Evolutionary conservation across 768 basidiomycete species (phyloP), one percentile per base, ranked within the genome.

Genomic region (Zangia roseola): DNA sequence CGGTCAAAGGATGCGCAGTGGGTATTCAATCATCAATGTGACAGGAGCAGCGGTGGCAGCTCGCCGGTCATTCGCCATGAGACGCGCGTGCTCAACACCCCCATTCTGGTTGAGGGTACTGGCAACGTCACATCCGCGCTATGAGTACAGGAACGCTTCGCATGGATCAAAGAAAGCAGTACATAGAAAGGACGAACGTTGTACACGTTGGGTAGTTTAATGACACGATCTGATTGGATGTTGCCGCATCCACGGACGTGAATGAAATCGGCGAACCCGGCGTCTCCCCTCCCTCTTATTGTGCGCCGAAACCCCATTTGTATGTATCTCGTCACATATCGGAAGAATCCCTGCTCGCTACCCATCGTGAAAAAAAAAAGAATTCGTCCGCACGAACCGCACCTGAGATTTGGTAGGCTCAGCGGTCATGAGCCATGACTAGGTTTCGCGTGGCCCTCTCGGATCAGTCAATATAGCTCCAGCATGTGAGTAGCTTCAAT

Each of bases 231-330:
- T 53, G 45, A 59, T 59, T 50, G 54, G 52, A 49, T 31, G 30
- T 31, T 45, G 50, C 49, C 36, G n/a, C n/a, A 43, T 38, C 19
- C 41, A 38, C 49, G 50, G 54, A 50, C 50, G 43, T 54, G 55
- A 57, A 48, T 53, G 37, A 51, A 47, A 25, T 53, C 54, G 57
- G 62, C 56, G 54, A 62, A 62, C 60, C 64, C 30, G 52, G 19
- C 40, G 39, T 43, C 40, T 37, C 44, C 33, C 33, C 20, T 23
- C 30, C n/a, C n/a, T n/a, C n/a, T n/a, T n/a, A n/a, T n/a, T 20
- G 39, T 53, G 52, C 58, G 53, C 58, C 46, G 58, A 64, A 60
- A 37, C 61, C 45, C 63, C 63, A 61, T 65, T 63, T 55, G 52
- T 50, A 34, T 20, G 12, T 9, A 30, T 63, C 47, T 58, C 60